Evolutionary conservation across 352 stramenopile genomes (phyloP).

Genomic region (Globisporangium nagaii): DNA sequence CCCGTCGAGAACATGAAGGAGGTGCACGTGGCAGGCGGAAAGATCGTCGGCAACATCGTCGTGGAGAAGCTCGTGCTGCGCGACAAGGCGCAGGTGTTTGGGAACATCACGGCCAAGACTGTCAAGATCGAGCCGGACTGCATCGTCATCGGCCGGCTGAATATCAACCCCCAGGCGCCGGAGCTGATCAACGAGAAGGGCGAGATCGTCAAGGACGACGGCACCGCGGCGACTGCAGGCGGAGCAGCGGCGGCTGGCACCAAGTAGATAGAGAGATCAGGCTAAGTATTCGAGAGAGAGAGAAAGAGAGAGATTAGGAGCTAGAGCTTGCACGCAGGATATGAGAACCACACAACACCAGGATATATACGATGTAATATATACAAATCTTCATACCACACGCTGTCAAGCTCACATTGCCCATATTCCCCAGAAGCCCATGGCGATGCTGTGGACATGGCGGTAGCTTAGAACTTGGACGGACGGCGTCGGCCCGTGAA

Average conservation of each 20-base stretch:
- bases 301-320: conserved; percentile 1
- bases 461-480: conserved; percentile 88
- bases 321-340: too few species aligned
- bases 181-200: conserved; percentile 81
- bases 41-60: conserved; percentile 82
- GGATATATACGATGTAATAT: conserved; percentile 48
- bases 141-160: conserved; percentile 76
- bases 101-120: conserved; percentile 87
- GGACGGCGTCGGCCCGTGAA: conserved; percentile 97
- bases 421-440: background rate
- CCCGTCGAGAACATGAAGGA: conserved; percentile 87
- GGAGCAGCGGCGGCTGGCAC: background rate
- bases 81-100: conserved; percentile 84
- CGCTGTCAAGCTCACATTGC: background rate
- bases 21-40: conserved; percentile 80
- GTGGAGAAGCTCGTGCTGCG: conserved; percentile 83
- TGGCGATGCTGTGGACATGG: background rate
- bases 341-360: too few species aligned
- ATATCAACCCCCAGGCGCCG: conserved; percentile 85
- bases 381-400: conserved; percentile 26
- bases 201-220: conserved; percentile 46
- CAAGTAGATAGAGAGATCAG: background rate
- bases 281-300: background rate
- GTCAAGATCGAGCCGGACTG: conserved; percentile 88
- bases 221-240: background rate